Percentiles rank a stretch among this genome's conserved stretches.
These are phyloP conservation scores for Aspergillus quadricinctus DNA, from an alignment of 2,329 filamentous ascomycete species.

Conservation along the genomic window DNA sequence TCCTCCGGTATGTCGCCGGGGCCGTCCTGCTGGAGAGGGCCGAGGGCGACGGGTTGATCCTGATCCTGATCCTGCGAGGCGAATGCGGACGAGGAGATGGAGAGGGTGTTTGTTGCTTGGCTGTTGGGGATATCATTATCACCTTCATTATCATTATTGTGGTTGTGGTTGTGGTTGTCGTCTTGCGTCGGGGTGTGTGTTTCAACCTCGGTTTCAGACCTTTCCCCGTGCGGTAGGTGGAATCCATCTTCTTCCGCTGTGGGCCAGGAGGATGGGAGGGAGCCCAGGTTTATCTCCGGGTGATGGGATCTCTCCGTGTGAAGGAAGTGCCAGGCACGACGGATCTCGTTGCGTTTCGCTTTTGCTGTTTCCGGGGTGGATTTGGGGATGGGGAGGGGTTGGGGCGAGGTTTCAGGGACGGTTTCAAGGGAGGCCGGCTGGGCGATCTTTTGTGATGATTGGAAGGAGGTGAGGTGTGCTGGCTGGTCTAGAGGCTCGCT, in stretches of 20 bases:
- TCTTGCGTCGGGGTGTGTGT: background rate
- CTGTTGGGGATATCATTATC: slow-evolving; percentile 1
- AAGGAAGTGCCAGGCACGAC: slow-evolving; percentile 23
- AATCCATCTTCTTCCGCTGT: slow-evolving; percentile 9
- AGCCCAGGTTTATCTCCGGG: slow-evolving; percentile 18
- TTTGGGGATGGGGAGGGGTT: slow-evolving; percentile 3
- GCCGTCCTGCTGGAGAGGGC: background rate
- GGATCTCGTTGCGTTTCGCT: slow-evolving; percentile 20
- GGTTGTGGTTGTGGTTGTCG: background rate
- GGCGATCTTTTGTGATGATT: slow-evolving; percentile 2
- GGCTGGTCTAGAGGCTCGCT: background rate
- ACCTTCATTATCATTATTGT: background rate
- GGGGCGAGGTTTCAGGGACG: slow-evolving; percentile 2
- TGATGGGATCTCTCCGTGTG: slow-evolving; percentile 15
- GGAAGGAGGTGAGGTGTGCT: background rate
- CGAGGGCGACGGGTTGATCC: background rate
- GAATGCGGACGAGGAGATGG: slow-evolving; percentile 26
- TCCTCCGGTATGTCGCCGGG: background rate
- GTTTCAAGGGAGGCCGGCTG: slow-evolving; percentile 7
- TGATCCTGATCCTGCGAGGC: slow-evolving; percentile 6
- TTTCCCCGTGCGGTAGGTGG: background rate
- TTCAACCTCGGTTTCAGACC: background rate
- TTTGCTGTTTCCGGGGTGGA: slow-evolving; percentile 7
- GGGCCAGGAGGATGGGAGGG: slow-evolving; percentile 26
- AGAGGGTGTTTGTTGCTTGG: slow-evolving; percentile 13